Evolutionary conservation across 2,329 filamentous ascomycete genomes (phyloP), one percentile per base, ranked within the genome.

Genomic region (Aspergillus hortae): DNA sequence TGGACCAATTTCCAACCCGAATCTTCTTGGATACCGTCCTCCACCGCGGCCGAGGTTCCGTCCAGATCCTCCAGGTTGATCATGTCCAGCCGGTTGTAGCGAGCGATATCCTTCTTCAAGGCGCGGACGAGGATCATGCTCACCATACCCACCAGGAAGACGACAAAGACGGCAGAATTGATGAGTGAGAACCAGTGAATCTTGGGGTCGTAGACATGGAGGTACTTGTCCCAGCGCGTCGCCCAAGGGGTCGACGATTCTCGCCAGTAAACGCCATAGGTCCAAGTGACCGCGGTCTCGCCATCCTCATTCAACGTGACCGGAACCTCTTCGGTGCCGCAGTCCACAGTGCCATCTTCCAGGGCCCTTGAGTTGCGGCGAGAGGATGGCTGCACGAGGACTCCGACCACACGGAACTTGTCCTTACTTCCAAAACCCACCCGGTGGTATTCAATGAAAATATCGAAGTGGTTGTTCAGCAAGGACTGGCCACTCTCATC

Each of bases 101-200:
- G 83, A 27, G 91, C 90, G 71, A 99, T 96, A 67, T 99, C 94
- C 78, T 95, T 96, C 72, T 86, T 88, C 53, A 99, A 77, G 1
- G 92, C 91, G 49, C 92, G 84, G 51, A 95, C 79, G 14, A 99
- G 80, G 44, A 97, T 90, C n/a, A 92, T 95, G 72, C 88, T 87
- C 57, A 99, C 94, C 63, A 94, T 96, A 43, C 91, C 83, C 33
- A 92, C 86, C 38, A 97, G 79, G 73, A 97, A 94, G 45, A 96
- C 81, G 46, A 99, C 92, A 56, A 99, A 95, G 42, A 97, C 86
- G 46, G 94, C 89, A 33, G 92, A 96, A 73, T 96, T 96, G 74
- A 97, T 89, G 46, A 99, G 84, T 54, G 92, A 96, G 77, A 97
- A 96, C 94, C 94, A 99, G 72, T 99, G 94, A 63, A 99, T 97